These are phyloP conservation scores for Trichoderma sp. DNA, from an alignment of 2,329 filamentous ascomycete species.

Conservation along the genomic window DNA sequence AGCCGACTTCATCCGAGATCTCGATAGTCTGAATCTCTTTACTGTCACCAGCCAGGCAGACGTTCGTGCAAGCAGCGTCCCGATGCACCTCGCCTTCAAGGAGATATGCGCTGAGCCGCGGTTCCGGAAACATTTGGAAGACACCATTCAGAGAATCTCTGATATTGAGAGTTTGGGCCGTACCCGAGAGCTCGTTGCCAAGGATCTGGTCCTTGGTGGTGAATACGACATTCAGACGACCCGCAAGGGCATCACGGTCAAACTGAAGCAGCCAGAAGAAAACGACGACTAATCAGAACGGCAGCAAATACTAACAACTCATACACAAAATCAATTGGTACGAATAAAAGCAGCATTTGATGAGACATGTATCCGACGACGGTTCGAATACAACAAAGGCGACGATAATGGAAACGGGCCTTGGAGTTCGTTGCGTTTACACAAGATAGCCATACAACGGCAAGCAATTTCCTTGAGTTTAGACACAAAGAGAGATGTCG, in stretches of 20 bases:
- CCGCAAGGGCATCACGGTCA: constrained; percentile 41
- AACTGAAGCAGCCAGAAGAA: constrained; percentile 43
- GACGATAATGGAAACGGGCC: background rate
- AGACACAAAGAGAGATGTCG: background rate
- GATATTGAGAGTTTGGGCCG: constrained; percentile 91
- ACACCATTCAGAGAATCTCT: constrained; percentile 78
- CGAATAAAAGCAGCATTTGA: background rate
- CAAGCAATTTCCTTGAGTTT: constrained; percentile 6
- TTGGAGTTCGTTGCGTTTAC: background rate
- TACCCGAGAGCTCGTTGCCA: constrained; percentile 92
- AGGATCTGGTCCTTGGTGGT: constrained; percentile 84
- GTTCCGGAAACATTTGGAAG: constrained; percentile 79
- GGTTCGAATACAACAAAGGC: background rate
- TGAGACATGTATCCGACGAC: background rate
- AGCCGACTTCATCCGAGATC: constrained; percentile 86
- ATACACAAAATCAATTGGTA: background rate
- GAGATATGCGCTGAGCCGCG: constrained; percentile 74
- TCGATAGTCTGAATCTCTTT: constrained; percentile 93
- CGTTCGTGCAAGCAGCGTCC: constrained; percentile 89
- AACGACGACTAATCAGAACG: constrained; percentile 21
- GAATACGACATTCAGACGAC: constrained; percentile 64
- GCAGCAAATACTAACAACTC: background rate
- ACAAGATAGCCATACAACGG: background rate
- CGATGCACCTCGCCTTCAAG: constrained; percentile 90
- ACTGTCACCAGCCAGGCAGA: constrained; percentile 84